These are phyloP conservation scores for Rhodotorula glutinis DNA, from an alignment of 1,284 basidiomycete species.

Conservation along the genomic window DNA sequence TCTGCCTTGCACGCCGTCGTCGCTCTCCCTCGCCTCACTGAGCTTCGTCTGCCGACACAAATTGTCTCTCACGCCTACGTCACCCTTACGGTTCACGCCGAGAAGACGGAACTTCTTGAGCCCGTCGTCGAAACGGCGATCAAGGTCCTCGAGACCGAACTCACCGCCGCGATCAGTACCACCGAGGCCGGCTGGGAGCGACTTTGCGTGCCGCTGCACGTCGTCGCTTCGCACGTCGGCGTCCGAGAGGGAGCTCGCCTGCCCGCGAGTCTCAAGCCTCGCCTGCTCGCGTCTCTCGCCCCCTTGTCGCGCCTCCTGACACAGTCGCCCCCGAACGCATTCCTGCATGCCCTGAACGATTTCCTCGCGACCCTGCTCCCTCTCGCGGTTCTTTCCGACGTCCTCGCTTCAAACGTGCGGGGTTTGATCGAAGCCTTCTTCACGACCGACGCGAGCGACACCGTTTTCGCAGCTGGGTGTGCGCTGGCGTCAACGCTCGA, in stretches of 20 bases:
- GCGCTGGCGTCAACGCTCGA: slow-evolving; percentile 32
- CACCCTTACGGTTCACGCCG: slow-evolving; percentile 14
- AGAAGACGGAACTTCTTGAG: slow-evolving; percentile 29
- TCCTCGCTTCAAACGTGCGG: slow-evolving; percentile 27
- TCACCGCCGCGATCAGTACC: background rate
- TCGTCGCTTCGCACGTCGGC: slow-evolving; percentile 16
- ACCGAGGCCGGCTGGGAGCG: slow-evolving; percentile 13
- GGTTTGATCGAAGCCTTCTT: slow-evolving; percentile 28
- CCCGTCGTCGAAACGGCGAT: slow-evolving; percentile 28
- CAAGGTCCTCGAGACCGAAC: slow-evolving; percentile 14
- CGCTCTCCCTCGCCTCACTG: slow-evolving; percentile 13
- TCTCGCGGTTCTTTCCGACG: slow-evolving; percentile 32
- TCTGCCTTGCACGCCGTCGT: slow-evolving; percentile 26
- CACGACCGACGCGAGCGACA: background rate
- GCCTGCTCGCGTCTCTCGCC: slow-evolving; percentile 26
- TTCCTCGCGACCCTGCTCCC: slow-evolving; percentile 59
- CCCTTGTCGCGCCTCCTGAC: slow-evolving; percentile 21
- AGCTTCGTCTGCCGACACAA: slow-evolving; percentile 22
- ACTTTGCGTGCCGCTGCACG: slow-evolving; percentile 13
- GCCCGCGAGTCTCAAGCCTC: slow-evolving; percentile 12
- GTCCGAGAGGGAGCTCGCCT: slow-evolving; percentile 22
- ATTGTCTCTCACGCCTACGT: slow-evolving; percentile 29
- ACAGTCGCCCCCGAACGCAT: background rate
- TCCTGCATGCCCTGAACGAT: slow-evolving; percentile 51
- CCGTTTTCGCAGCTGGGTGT: slow-evolving; percentile 28